Evolutionary conservation across 169 alveolate species (phyloP), one percentile per base, ranked within the genome.

Genomic region (Cyclospora cayetanensis): DNA sequence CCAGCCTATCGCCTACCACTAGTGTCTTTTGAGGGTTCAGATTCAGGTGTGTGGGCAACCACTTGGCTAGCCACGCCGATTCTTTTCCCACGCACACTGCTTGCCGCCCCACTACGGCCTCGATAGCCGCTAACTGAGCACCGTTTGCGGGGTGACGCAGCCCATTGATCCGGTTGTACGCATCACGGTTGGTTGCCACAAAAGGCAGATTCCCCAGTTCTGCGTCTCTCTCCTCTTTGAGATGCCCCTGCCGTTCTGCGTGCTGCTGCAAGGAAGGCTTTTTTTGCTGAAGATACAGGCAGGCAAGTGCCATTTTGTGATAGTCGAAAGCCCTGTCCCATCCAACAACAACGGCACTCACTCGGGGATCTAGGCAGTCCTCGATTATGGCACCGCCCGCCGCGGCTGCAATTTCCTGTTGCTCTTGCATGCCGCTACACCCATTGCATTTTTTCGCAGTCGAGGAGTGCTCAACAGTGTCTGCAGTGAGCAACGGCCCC

Each of bases 1-100:
- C 94, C 1, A 90, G 82, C 4, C 94, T 83, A 37, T 90, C 94
- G 34, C 94, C 94, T 1, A 86, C 84, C 86, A 90, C 82, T 5
- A 90, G 46, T 3, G 85, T 63, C 35, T 37, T 68, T 18, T 37
- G 7, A 22, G 20, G 63, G 76, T 12, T 63, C 34, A 7, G 7
- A 25, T 12, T 63, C 65, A 7, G 20, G 41, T 25, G 12, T n/a
- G 25, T 20, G 50, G 43, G 11, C 15, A 79, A 70, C 20, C 22
- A 46, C 29, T 34, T 35, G 3, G 66, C 88, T 1, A 79, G 88
- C 88, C 88, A 79, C 11, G 29, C 46, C 34, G 66, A 29, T 9
- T 53, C 66, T 31, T 79, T 79, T 27, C 88, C 88, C 43, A 79
- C 88, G 29, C 88, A 43, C 9, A 18, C n/a, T 4, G 88, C 88